Percentiles rank a stretch among this genome's conserved stretches.
Evolutionary conservation across 176 grass and related monocot species (phyloP).

Genomic region (Olyra latifolia): DNA sequence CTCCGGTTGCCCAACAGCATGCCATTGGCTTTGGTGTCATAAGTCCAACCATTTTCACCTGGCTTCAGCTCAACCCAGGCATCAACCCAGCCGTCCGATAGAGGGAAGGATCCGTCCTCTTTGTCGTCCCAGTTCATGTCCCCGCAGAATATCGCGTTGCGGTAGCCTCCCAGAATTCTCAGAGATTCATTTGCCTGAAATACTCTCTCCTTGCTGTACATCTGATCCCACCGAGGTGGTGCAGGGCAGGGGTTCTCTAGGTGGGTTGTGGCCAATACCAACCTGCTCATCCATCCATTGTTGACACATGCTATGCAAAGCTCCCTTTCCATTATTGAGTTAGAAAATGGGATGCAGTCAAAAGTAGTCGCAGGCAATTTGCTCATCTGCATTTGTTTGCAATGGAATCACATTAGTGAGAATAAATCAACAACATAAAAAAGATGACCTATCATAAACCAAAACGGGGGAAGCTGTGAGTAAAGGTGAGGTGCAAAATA

Average conservation of each 20-base stretch:
- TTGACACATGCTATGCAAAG: conserved; percentile 45
- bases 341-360: conserved; percentile 40
- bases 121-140: conserved; percentile 98
- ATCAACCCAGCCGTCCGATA: conserved; percentile 61
- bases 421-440: not conserved
- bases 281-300: conserved; percentile 6
- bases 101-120: conserved; percentile 60
- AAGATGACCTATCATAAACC: not conserved
- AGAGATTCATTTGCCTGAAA: conserved; percentile 63
- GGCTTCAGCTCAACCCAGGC: conserved; percentile 67
- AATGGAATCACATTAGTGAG: conserved; percentile 14
- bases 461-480: not conserved
- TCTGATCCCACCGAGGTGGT: conserved; percentile 85
- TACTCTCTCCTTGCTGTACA: conserved; percentile 68
- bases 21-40: conserved; percentile 66
- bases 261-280: conserved; percentile 67
- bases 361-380: conserved; percentile 40
- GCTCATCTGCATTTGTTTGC: conserved; percentile 64
- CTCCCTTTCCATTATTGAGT: conserved; percentile 78
- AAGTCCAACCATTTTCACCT: conserved; percentile 73
- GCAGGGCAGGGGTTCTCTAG: conserved; percentile 82
- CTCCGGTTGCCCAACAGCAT: conserved; percentile 72
- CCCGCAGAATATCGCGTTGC: conserved; percentile 69
- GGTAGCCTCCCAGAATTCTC: conserved; percentile 34
- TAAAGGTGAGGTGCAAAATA: not conserved